Evolutionary conservation across 192 early-diverging fungal species (phyloP).

Genomic region (Polychytrium aggregatum): DNA sequence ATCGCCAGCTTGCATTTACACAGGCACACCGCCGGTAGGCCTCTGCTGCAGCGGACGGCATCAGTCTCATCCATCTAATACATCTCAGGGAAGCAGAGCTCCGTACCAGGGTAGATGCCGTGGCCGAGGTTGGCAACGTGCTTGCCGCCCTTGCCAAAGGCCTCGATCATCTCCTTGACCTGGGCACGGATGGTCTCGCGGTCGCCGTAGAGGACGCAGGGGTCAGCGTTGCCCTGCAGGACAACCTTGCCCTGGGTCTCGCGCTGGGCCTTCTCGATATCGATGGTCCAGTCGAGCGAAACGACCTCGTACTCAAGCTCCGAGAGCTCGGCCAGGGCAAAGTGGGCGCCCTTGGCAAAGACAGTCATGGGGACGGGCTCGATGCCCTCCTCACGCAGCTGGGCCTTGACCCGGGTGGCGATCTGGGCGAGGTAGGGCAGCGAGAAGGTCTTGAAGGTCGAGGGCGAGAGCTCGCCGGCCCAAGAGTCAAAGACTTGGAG

Average conservation of each 20-base stretch:
- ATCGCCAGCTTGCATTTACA: no score
- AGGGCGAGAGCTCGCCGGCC: constrained; percentile 83
- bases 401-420: constrained; percentile 47
- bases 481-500: constrained; percentile 96
- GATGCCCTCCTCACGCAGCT: no score
- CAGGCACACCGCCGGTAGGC: no score
- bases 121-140: constrained; percentile 97
- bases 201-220: constrained; percentile 67
- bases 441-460: constrained; percentile 71
- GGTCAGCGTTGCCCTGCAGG: constrained; percentile 96
- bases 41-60: no score
- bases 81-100: no score
- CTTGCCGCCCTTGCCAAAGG: constrained; percentile 53
- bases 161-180: constrained; percentile 67
- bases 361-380: constrained; percentile 66
- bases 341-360: constrained; percentile 89
- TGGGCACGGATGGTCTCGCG: constrained; percentile 58
- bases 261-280: constrained; percentile 47
- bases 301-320: constrained; percentile 65
- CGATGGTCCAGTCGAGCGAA: constrained; percentile 85
- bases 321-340: constrained; percentile 62
- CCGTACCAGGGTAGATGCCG: constrained; percentile 77
- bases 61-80: not conserved
- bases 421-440: constrained; percentile 86
- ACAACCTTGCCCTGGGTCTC: constrained; percentile 42